These are phyloP conservation scores for Zoysia matrella DNA, from an alignment of 202 grass and related monocot species.

Conservation along the genomic window DNA sequence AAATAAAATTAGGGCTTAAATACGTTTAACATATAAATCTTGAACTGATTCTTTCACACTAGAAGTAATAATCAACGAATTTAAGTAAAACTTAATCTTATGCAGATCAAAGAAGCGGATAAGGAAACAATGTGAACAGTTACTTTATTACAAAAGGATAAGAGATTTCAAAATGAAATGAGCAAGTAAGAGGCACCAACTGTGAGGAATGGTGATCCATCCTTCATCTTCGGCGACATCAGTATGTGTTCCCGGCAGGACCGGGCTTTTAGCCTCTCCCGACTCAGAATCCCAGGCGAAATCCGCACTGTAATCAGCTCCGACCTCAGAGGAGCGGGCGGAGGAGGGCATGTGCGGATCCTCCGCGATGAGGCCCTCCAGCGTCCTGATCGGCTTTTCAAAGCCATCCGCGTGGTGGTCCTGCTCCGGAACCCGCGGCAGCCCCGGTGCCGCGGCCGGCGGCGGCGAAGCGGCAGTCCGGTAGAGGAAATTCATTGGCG, in stretches of 20 bases:
- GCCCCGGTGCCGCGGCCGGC: no score
- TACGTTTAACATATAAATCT: slow-evolving; percentile 15
- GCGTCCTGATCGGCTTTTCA: no score
- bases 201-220: slow-evolving; percentile 5
- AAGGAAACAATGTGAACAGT: neutral
- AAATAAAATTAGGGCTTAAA: neutral
- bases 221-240: slow-evolving; percentile 75
- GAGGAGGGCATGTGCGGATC: no score
- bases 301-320: slow-evolving; percentile 28
- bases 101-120: neutral
- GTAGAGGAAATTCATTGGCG: no score
- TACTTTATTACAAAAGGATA: neutral
- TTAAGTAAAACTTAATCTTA: neutral
- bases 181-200: slow-evolving; percentile 45
- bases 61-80: neutral
- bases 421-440: no score
- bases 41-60: neutral
- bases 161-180: neutral
- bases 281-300: slow-evolving; percentile 4
- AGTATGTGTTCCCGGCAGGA: slow-evolving; percentile 58
- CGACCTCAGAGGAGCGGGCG: slow-evolving; percentile 25
- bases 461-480: no score
- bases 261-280: slow-evolving; percentile 47
- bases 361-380: no score
- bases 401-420: no score